Percentiles rank a stretch among this genome's conserved stretches.
Conservation (phyloP, 148 eudicot species). For the Nyssa sinensis region DNA sequence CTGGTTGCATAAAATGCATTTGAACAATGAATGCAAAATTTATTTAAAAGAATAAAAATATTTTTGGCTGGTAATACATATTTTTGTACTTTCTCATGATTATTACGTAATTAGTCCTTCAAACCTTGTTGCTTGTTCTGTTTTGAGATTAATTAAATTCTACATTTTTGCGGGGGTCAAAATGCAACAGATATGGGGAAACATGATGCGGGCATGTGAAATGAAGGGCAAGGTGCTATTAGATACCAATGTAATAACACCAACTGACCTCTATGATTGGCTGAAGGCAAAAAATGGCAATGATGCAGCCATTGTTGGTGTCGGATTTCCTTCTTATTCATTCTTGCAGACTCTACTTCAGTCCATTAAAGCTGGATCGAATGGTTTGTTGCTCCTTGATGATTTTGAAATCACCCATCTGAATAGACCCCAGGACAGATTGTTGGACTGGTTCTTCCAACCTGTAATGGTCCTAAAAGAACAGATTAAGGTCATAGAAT, state of each 20-base stretch:
- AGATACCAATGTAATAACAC: slow-evolving; percentile 48
- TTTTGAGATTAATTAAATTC: neutral
- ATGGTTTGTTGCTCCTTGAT: slow-evolving; percentile 62
- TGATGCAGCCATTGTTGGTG: slow-evolving; percentile 53
- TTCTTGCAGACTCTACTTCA: slow-evolving; percentile 44
- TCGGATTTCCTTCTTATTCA: slow-evolving; percentile 75
- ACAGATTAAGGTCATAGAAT: slow-evolving; percentile 55
- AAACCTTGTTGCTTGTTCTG: neutral
- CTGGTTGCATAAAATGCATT: neutral
- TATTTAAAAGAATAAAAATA: no score
- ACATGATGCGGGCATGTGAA: slow-evolving; percentile 68
- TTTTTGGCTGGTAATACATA: no score
- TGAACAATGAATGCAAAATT: no score
- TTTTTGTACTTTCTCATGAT: no score
- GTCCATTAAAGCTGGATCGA: slow-evolving; percentile 65
- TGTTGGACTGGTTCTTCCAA: slow-evolving; percentile 88
- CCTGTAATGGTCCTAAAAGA: slow-evolving; percentile 86
- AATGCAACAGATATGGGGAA: slow-evolving; percentile 70
- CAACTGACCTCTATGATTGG: slow-evolving; percentile 73
- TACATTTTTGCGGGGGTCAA: neutral
- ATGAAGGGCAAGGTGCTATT: slow-evolving; percentile 59
- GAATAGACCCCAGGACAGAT: slow-evolving; percentile 74
- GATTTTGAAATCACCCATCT: slow-evolving; percentile 53
- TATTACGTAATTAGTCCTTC: neutral
- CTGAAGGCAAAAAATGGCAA: slow-evolving; percentile 58